Percentiles rank a stretch among this genome's conserved stretches.
Evolutionary conservation across 345 rosid species (phyloP).

Genomic region (Eucalyptus curtisii): DNA sequence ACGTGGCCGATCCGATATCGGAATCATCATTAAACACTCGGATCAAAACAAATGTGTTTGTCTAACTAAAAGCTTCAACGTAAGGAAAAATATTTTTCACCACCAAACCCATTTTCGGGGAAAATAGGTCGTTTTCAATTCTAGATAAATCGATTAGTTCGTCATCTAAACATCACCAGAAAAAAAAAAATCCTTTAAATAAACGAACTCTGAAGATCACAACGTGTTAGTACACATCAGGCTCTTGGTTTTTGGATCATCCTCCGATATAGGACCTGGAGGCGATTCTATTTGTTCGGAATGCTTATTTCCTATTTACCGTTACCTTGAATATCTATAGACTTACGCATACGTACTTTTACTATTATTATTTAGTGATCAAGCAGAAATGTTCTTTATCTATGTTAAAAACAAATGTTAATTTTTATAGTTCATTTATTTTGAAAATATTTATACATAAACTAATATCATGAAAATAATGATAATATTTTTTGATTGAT

Average conservation of each 20-base stretch:
- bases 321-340: neutral
- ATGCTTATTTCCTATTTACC: neutral
- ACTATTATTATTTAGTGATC: neutral
- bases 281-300: neutral
- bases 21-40: neutral
- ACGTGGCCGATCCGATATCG: neutral
- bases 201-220: neutral
- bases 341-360: neutral
- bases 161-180: neutral
- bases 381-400: neutral
- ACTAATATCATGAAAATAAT: rapidly evolving
- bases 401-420: neutral
- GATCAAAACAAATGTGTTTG: neutral
- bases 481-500: too few species aligned
- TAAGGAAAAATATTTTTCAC: too few species aligned
- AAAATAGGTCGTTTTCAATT: neutral
- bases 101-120: neutral
- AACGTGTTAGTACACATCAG: neutral
- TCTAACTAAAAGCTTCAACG: too few species aligned
- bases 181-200: neutral
- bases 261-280: neutral
- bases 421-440: rapidly evolving
- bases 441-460: too few species aligned
- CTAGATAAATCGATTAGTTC: neutral
- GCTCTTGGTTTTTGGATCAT: neutral